Evolutionary conservation across 805 yeast species (phyloP), one percentile per base, ranked within the genome.

Genomic region (Starmerella potacharoeniae): DNA sequence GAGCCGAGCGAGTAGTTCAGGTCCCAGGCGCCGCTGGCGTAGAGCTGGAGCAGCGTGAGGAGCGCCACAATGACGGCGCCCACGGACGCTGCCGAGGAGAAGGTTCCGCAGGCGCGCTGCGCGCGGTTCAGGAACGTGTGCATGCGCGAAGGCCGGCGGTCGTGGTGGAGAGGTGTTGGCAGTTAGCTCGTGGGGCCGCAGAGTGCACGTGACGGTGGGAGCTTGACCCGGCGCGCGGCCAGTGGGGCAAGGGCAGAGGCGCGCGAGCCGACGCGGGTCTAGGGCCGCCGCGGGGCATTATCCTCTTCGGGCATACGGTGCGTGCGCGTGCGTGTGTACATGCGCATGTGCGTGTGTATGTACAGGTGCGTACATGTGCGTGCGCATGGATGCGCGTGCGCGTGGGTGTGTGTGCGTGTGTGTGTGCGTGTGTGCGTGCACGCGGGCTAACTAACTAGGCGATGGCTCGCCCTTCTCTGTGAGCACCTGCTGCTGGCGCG

Each of bases 71-170:
- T 58, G 8, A 64, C 60, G 1, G 67, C 62, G 10, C 69, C 58
- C 6, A 62, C 58, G 11, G 65, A 53, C 40, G 65, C 60, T 8
- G 64, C 71, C 11, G 69, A 61, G 33, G 73, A 49, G 51, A 68
- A 64, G 44, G 61, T 65, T 39, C 73, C 67, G 41, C 64, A 60
- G 43, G 65, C 62, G 51, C 60, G 63, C 62, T 70, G 74, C 9
- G 67, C 55, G 43, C 75, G 63, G 49, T 63, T 66, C 37, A 66
- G 49, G 35, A 67, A 60, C 16, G 72, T 65, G 57, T 65, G 66
- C 74, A 71, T 71, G 6, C 17, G 37, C n/a, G 22, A 34, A 11
- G 5, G 37, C 29, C 11, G 11, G 30, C 11, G 14, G 30, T 22
- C 22, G 10, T 22, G n/a, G 16, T 6, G 14, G 33, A 42, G n/a